Base-by-base conservation (phyloP, 139 green algal species). In the Pleodorina starrii region DNA sequence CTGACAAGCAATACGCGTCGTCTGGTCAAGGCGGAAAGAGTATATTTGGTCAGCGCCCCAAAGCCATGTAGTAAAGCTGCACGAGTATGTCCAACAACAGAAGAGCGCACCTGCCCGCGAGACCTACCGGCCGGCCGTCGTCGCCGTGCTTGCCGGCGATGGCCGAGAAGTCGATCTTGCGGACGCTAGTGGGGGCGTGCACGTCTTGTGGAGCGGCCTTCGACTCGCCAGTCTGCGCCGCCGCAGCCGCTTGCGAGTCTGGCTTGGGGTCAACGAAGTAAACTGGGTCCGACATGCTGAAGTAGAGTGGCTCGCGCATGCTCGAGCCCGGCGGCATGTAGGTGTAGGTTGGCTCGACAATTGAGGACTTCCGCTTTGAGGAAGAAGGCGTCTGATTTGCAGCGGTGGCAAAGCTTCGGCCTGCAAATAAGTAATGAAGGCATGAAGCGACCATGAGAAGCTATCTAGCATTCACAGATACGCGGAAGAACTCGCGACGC, bases 201-300 rank as follows among this genome's bases (percentile, higher is more conserved):
- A 11, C 29, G 21, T 59, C 43, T 80, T 83, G 75, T 9, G 46
- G n/a, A 10, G 50, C 0, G 11, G 76, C 48, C 32, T 85, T 51
- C 23, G 40, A 1, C 27, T 44, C 43, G 27, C 19, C 59, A 27
- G 46, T 7, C 54, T 73, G 48, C 5, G 78, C 54, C 7, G 51
- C 50, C 5, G 54, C 54, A 16, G 54, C 76, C 23, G 78, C 76
- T 48, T 71, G 50, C 1, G 50, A 1, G 27, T 85, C 63, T n/a
- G 82, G 82, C 60, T 66, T 63, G 42, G 82, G 82, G 32, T 88
- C 82, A 9, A 88, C 82, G 21, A 88, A 88, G 44, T 88, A 88
- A 11, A 88, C 82, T 9, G 82, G 66, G 16, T 88, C 82, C 5
- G 66, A 71, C 23, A 50, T 80, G 46, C 23, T 50, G 69, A 89